Conservation (phyloP, 1,139 yeast genomes). For the Nakaseomyces kungkrabaensis region DNA sequence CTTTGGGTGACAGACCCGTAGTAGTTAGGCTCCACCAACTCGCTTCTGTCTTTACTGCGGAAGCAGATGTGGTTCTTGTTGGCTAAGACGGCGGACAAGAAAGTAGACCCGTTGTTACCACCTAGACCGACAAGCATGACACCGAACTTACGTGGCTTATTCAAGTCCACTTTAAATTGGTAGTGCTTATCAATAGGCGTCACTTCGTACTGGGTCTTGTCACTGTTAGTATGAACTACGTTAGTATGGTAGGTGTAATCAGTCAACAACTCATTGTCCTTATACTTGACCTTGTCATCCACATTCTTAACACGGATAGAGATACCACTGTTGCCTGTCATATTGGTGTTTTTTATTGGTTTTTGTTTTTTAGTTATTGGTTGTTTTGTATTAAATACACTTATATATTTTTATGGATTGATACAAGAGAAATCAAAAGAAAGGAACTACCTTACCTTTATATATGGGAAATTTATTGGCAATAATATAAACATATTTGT, state of each 20-base stretch:
- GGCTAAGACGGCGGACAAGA: conserved; percentile 76
- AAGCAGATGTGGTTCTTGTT: conserved; percentile 72
- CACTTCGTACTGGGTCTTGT: conserved; percentile 37
- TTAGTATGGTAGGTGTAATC: conserved; percentile 66
- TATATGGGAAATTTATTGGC: too few species aligned
- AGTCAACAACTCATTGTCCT: conserved; percentile 52
- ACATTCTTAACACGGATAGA: conserved; percentile 48
- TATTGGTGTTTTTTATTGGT: not conserved
- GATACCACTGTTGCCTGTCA: conserved; percentile 4
- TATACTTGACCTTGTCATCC: conserved; percentile 43
- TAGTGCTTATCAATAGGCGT: conserved; percentile 66
- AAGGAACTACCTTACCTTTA: too few species aligned
- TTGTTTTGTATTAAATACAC: not conserved
- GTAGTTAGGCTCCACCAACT: conserved; percentile 72
- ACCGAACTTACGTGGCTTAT: conserved; percentile 71
- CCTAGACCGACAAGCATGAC: conserved; percentile 88
- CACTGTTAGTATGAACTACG: conserved; percentile 34
- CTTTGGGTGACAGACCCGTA: conserved; percentile 95
- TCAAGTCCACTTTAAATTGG: conserved; percentile 77
- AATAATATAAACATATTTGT: too few species aligned
- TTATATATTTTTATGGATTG: not conserved
- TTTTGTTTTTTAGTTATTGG: too few species aligned
- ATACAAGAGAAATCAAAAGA: not conserved
- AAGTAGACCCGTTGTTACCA: conserved; percentile 93
- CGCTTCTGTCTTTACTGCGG: conserved; percentile 59